Evolutionary conservation across 805 yeast species (phyloP), one percentile per base, ranked within the genome.

Genomic region (Suhomyces sp.): DNA sequence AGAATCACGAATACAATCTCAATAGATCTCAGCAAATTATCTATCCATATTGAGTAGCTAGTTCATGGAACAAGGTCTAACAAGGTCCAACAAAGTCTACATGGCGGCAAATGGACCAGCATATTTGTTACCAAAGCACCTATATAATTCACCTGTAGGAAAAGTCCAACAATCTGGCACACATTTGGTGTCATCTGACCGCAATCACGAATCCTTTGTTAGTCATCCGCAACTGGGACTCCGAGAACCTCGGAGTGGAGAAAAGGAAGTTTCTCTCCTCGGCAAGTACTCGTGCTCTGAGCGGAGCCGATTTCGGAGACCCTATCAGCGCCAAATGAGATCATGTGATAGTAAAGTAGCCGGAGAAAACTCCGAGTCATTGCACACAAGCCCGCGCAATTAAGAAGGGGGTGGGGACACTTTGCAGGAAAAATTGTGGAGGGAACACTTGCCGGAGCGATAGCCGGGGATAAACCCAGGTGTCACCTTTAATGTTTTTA

Each of bases 221-320:
- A 17, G 42, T 9, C 31, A 42, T 13, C 46, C 46, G 46, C 31
- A 24, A 17, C n/a, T 17, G 23, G 12, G 42, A 17, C 42, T 38
- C 31, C 31, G 31, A 42, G 17, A 15, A 19, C 48, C 48, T 46
- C 48, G 48, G 44, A 36, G 44, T 47, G 49, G 49, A 36, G 33
- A 31, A 47, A 36, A 19, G 48, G 44, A 36, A 36, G 44, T 22
- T 19, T 1, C 49, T 17, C 13, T 38, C 49, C 49, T 47, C 49
- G 49, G 49, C 49, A 47, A 36, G n/a, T 23, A n/a, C 29, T 22
- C 31, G 31, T 17, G 19, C 10, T n/a, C 31, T 17, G 10, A 24
- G 31, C 46, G 46, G 46, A 15, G 46, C 46, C 46, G 46, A 22
- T 24, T 24, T 42, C 46, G 46, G 46, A 42, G 29, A 6, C 46